Evolutionary conservation across 345 rosid species (phyloP), one percentile per base, ranked within the genome.

Genomic region (Eucalyptus erythrocorys): DNA sequence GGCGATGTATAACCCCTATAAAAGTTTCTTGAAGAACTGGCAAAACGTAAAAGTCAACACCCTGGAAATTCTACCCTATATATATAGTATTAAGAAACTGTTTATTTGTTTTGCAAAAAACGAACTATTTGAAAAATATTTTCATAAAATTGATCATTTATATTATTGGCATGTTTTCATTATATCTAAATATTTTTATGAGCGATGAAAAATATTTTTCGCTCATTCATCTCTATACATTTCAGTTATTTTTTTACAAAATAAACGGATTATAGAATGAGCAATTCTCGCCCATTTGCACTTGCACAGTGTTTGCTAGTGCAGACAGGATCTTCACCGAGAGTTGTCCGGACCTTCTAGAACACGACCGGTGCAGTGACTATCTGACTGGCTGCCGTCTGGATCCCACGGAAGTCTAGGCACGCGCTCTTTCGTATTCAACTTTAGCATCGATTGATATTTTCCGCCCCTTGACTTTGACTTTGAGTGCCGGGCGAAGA

Each of bases 171-270:
- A 17, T 19, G 11, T 9, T 68, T 68, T 68, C 42, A 32, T 32
- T 24, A 55, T 50, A 17, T 50, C 53, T 50, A 30, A 61, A 61
- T 30, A 61, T 30, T 61, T 61, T 30, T 13, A 61, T n/a, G 14
- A n/a, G 2, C 1, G 4, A 34, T 68, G 9, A 34, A 68, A 68
- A 68, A 8, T 68, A 34, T 34, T 17, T 34, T 68, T 4, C 7
- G 0, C 0, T 24, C 13, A 55, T 55, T 24, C 1, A 2, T 16
- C 0, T 3, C 19, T 21, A 51, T 51, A 51, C 0, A 7, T 51
- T 19, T 32, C 0, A 68, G 16, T 68, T 17, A 3, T 3, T 2
- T 15, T 15, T 68, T 68, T 16, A 15, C 13, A 2, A 64, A 64
- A n/a, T 64, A 64, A 64, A n/a, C 16, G 1, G 37, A 64, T 16